Evolutionary conservation across 2,329 filamentous ascomycete genomes (phyloP).

Genomic region (Corinectria fuckeliana): DNA sequence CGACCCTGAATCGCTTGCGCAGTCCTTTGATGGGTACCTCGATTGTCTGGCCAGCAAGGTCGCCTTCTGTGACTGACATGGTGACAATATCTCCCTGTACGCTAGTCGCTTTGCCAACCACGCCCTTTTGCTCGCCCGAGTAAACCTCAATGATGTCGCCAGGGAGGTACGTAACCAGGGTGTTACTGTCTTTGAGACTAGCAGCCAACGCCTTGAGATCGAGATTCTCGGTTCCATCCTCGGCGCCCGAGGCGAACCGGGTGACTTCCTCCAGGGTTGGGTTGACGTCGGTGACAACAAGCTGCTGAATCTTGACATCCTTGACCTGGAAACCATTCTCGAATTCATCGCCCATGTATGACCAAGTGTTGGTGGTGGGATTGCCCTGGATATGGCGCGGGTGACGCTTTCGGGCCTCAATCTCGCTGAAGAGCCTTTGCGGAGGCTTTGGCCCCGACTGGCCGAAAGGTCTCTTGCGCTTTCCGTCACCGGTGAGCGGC

Average conservation of each 20-base stretch:
- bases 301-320: constrained; percentile 86
- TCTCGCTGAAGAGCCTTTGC: constrained; percentile 89
- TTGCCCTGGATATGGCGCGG: constrained; percentile 69
- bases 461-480: constrained; percentile 76
- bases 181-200: constrained; percentile 83
- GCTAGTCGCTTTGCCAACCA: constrained; percentile 83
- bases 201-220: constrained; percentile 90
- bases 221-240: constrained; percentile 92
- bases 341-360: constrained; percentile 87
- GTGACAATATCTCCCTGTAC: constrained; percentile 94
- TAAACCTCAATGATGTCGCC: constrained; percentile 98
- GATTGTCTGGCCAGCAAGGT: constrained; percentile 81
- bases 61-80: constrained; percentile 82
- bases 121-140: constrained; percentile 91
- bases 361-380: constrained; percentile 80
- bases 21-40: constrained; percentile 92
- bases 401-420: constrained; percentile 89
- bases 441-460: constrained; percentile 75
- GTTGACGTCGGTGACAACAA: constrained; percentile 89
- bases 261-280: constrained; percentile 94
- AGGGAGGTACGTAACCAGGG: constrained; percentile 83
- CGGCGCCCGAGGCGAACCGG: constrained; percentile 85
- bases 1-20: constrained; percentile 89
- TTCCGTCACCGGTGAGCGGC: constrained; percentile 62
- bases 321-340: constrained; percentile 93